phyloP scores from a whole-genome alignment of 2,329 filamentous ascomycete genomes.

The Xylariales sp. region DNA sequence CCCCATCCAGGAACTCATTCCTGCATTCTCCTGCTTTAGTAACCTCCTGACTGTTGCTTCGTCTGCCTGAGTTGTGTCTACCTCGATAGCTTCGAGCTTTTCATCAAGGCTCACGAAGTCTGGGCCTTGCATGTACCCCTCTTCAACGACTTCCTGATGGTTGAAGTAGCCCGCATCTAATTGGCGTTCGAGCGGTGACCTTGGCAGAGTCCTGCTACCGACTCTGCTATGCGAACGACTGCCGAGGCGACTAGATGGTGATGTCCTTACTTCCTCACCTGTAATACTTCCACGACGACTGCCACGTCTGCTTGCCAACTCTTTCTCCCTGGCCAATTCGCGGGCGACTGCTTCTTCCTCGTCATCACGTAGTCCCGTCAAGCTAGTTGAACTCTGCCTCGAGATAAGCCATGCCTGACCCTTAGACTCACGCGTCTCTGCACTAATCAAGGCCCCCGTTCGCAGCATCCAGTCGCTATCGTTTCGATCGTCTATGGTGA shows the following conservation, averaged over 20 bases:
- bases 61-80: conserved; percentile 48
- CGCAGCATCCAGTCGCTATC: conserved; percentile 63
- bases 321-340: conserved; percentile 46
- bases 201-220: conserved; percentile 36
- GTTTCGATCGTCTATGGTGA: conserved; percentile 32
- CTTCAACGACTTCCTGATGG: conserved; percentile 25
- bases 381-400: conserved; percentile 59
- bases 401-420: conserved; percentile 66
- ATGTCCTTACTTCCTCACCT: conserved; percentile 30
- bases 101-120: conserved; percentile 62
- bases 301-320: conserved; percentile 41
- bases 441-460: conserved; percentile 57
- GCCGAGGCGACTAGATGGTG: conserved; percentile 39
- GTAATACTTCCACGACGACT: conserved; percentile 44
- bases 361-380: conserved; percentile 45
- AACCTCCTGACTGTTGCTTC: conserved; percentile 55
- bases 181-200: conserved; percentile 39
- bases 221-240: conserved; percentile 44
- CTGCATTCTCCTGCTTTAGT: conserved; percentile 47
- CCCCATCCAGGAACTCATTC: conserved; percentile 55
- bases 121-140: conserved; percentile 44
- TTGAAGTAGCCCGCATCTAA: conserved; percentile 40
- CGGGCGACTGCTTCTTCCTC: conserved; percentile 50
- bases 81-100: conserved; percentile 49
- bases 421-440: conserved; percentile 61